These are phyloP conservation scores for Linderina pennispora DNA, from an alignment of 192 early-diverging fungal genomes.

Conservation along the genomic window DNA sequence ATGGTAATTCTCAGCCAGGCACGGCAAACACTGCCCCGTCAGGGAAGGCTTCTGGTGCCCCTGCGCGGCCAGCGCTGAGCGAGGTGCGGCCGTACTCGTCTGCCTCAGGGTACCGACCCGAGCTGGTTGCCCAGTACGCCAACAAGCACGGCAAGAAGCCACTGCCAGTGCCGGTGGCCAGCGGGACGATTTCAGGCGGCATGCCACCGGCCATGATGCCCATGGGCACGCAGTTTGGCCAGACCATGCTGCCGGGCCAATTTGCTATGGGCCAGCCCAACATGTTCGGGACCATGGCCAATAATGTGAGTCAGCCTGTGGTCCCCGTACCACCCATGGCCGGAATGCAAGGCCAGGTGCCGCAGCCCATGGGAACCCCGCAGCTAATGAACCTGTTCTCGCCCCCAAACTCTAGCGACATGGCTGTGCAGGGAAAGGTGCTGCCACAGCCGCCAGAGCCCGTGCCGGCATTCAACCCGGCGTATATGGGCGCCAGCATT, in stretches of 20 bases:
- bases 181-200: too few species aligned
- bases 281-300: too few species aligned
- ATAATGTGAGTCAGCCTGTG: too few species aligned
- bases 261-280: too few species aligned
- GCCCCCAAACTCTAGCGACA: not conserved
- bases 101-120: constrained; percentile 38
- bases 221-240: constrained; percentile 20
- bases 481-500: too few species aligned
- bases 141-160: constrained; percentile 44
- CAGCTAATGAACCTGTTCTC: not conserved
- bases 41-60: too few species aligned
- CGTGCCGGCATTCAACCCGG: not conserved
- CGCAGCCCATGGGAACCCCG: not conserved
- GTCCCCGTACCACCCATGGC: too few species aligned
- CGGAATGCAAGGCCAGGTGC: not conserved
- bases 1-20: too few species aligned
- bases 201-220: too few species aligned
- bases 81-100: constrained; percentile 47
- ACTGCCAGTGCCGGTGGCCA: too few species aligned
- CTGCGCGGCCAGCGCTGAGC: constrained; percentile 33
- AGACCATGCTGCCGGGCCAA: constrained; percentile 44
- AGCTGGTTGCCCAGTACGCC: constrained; percentile 39
- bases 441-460: not conserved
- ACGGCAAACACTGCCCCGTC: too few species aligned
- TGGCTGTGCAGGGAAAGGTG: not conserved